A percentile compares a stretch with the other conserved stretches of the same genome.
phyloP scores from a whole-genome alignment of 768 basidiomycete species.

The Termitomyces sp. region DNA sequence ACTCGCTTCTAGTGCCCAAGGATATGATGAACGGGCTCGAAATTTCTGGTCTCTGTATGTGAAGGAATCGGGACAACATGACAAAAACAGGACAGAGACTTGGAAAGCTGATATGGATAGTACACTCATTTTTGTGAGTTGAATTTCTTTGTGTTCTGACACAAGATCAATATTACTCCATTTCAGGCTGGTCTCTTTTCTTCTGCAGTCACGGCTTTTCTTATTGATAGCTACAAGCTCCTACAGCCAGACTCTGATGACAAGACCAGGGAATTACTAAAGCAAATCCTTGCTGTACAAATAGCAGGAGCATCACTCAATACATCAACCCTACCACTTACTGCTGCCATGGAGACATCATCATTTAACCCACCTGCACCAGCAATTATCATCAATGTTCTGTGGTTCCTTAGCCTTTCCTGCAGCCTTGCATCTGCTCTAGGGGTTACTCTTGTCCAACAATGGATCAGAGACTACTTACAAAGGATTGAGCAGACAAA shows the following conservation, averaged over 20 bases:
- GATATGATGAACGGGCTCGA: slow-evolving; percentile 1
- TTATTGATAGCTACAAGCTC: slow-evolving; percentile 28
- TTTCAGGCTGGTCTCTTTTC: slow-evolving; percentile 38
- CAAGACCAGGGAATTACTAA: slow-evolving; percentile 19
- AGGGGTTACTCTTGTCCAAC: slow-evolving; percentile 19
- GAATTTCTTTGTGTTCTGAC: too few relatives aligned
- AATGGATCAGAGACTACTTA: slow-evolving; percentile 2
- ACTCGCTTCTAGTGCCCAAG: not conserved
- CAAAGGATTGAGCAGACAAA: not conserved
- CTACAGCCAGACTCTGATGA: slow-evolving; percentile 24
- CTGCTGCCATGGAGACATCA: not conserved
- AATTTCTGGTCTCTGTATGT: slow-evolving; percentile 3
- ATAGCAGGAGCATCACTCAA: slow-evolving; percentile 3
- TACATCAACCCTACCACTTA: not conserved
- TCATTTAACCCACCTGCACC: slow-evolving; percentile 11
- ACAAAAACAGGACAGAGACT: slow-evolving; percentile 1
- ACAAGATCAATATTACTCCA: too few relatives aligned
- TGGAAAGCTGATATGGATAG: slow-evolving; percentile 15
- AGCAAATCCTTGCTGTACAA: slow-evolving; percentile 11
- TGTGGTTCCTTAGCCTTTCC: slow-evolving; percentile 12
- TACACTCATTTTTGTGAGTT: slow-evolving; percentile 24
- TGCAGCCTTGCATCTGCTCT: slow-evolving; percentile 19
- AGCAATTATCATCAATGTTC: slow-evolving; percentile 21
- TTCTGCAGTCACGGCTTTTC: slow-evolving; percentile 31
- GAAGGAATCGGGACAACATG: not conserved